These are phyloP conservation scores for Citrus unshiu DNA, from an alignment of 345 rosid species.

Conservation along the genomic window DNA sequence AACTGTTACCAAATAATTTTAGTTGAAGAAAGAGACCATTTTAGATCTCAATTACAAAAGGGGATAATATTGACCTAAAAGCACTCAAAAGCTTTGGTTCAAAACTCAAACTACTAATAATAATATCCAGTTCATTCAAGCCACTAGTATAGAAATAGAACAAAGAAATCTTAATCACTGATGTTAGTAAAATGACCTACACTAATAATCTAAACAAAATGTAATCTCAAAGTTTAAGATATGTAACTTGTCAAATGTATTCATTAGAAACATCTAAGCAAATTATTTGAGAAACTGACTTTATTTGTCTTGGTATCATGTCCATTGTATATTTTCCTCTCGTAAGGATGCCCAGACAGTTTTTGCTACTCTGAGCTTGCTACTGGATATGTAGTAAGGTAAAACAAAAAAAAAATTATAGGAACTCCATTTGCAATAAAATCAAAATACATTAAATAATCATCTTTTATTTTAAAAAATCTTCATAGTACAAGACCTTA, in stretches of 20 bases:
- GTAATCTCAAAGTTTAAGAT: background rate
- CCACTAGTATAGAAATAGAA: background rate
- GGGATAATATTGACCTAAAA: background rate
- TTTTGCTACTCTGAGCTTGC: conserved; percentile 48
- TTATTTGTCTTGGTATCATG: conserved; percentile 52
- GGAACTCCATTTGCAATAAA: background rate
- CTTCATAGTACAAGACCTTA: background rate
- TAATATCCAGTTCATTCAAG: background rate
- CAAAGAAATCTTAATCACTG: background rate
- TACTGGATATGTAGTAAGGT: conserved; percentile 15
- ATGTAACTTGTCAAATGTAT: conserved; percentile 6
- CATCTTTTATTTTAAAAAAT: background rate
- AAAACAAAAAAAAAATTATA: background rate
- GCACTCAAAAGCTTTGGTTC: background rate
- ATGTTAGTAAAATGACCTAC: background rate
- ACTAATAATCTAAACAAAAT: background rate
- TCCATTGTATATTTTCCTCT: conserved; percentile 53
- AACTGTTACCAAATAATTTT: background rate
- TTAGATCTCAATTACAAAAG: background rate
- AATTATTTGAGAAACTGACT: conserved; percentile 46
- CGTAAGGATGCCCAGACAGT: conserved; percentile 45
- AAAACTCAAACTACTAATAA: background rate
- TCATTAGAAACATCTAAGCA: conserved; percentile 7
- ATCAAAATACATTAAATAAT: background rate
- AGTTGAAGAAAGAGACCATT: background rate